Base-by-base conservation (phyloP, 1,284 basidiomycete genomes). In the Apiotrichum sp. region DNA sequence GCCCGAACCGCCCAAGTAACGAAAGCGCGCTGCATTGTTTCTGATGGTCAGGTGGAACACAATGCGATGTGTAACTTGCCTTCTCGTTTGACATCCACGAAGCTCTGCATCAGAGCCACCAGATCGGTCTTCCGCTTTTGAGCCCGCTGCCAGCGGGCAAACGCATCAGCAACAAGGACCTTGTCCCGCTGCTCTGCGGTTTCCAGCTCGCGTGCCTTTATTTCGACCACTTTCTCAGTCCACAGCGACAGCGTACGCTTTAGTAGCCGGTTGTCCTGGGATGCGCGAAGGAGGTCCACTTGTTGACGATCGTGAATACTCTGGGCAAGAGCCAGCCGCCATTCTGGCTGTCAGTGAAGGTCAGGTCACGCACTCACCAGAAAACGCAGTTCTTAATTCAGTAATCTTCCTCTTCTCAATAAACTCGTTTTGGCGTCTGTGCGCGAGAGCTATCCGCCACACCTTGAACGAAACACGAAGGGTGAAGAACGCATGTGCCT, bases 131-230 rank as follows among this genome's bases (percentile, higher is more conserved):
- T 52, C 4, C 58, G 55, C 11, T 35, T 41, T 32, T 35, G 36
- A 2, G 59, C 57, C 1, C 38, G 29, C 0, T 13, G 35, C 68
- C 68, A 70, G 6, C 62, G 60, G 2, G 39, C 45, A 33, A 71
- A 57, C 3, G 66, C 59, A 2, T 59, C 46, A 16, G 50, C 40
- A 3, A 62, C 38, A 1, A 68, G 42, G 0, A 13, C 31, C 3
- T 49, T 50, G 44, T 66, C 62, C 9, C 67, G 62, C 35, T 63
- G 55, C 39, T 68, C 65, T 0, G 63, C 54, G 1, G 68, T 61
- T 33, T 68, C 65, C 2, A 72, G 56, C 53, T 75, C 69, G 2
- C 65, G 64, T 11, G 70, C 63, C 57, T 75, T 73, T 57, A 73
- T 56, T 42, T 66, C 65, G 4, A 75, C 61, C 34, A 73, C 68